Evolutionary conservation across 768 basidiomycete genomes (phyloP).

Genomic region (Sarcomyxa edulis): DNA sequence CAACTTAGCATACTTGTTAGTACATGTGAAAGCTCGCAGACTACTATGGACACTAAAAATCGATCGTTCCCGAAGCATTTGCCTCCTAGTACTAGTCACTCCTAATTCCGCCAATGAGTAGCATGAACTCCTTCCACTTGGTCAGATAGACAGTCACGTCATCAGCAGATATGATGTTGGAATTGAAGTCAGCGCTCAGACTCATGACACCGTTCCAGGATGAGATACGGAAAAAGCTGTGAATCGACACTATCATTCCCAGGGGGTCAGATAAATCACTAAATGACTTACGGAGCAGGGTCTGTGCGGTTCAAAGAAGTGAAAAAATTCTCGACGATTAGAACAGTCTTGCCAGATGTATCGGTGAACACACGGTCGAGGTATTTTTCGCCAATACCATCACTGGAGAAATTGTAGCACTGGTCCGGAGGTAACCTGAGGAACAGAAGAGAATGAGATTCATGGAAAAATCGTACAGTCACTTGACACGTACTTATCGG

Average conservation of each 20-base stretch:
- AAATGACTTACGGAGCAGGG: constrained; percentile 20
- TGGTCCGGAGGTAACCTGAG: constrained; percentile 10
- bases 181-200: constrained; percentile 20
- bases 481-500: constrained; percentile 2
- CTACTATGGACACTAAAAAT: no score
- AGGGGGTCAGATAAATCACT: not conserved
- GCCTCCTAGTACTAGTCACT: no score
- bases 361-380: constrained; percentile 8
- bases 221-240: constrained; percentile 19
- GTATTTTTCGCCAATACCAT: constrained; percentile 13
- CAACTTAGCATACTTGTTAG: no score
- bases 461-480: not conserved
- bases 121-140: constrained; percentile 7
- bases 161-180: constrained; percentile 8
- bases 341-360: constrained; percentile 3
- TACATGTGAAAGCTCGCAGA: no score
- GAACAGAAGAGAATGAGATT: not conserved
- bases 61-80: no score
- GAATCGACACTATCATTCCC: not conserved
- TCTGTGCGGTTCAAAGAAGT: constrained; percentile 16
- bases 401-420: constrained; percentile 14
- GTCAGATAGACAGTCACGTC: constrained; percentile 8
- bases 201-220: constrained; percentile 17
- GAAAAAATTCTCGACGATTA: constrained; percentile 15
- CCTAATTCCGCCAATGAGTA: no score